These are phyloP conservation scores for Phytophthora quininea DNA, from an alignment of 352 stramenopile species.

Conservation along the genomic window DNA sequence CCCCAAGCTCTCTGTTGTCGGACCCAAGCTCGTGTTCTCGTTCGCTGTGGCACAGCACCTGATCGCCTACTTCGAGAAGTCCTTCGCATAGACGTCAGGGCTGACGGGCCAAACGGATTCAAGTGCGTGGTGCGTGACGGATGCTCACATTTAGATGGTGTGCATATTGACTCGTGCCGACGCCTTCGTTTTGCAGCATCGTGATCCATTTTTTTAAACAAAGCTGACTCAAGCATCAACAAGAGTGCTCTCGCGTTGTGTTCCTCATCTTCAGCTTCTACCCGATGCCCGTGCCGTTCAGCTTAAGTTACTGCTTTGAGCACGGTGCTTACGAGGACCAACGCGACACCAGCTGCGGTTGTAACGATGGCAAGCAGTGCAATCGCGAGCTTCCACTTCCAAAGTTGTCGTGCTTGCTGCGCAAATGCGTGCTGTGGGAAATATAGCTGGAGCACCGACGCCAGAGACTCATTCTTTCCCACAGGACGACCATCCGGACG, in stretches of 20 bases:
- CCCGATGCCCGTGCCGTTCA: slow-evolving; percentile 14
- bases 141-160: not conserved
- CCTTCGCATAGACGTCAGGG: slow-evolving; percentile 31
- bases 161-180: slow-evolving; percentile 11
- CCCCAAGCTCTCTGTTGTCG: slow-evolving; percentile 95
- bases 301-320: slow-evolving; percentile 8
- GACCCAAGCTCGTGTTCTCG: slow-evolving; percentile 96
- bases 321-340: slow-evolving; percentile 21
- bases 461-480: slow-evolving; percentile 39
- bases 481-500: slow-evolving; percentile 46
- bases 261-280: not conserved
- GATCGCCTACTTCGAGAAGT: slow-evolving; percentile 94
- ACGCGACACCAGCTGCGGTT: slow-evolving; percentile 24
- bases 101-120: too few species aligned
- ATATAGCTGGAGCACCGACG: slow-evolving; percentile 68
- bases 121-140: not conserved
- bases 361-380: slow-evolving; percentile 48
- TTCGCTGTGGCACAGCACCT: slow-evolving; percentile 96
- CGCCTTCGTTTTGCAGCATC: slow-evolving; percentile 20
- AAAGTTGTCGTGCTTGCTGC: slow-evolving; percentile 58
- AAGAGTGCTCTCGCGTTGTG: slow-evolving; percentile 8
- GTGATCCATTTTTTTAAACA: slow-evolving; percentile 26
- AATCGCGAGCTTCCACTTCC: slow-evolving; percentile 71
- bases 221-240: not conserved
- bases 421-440: slow-evolving; percentile 70